Base-by-base conservation (phyloP, 805 yeast species). In the Barnettozyma botsteinii region DNA sequence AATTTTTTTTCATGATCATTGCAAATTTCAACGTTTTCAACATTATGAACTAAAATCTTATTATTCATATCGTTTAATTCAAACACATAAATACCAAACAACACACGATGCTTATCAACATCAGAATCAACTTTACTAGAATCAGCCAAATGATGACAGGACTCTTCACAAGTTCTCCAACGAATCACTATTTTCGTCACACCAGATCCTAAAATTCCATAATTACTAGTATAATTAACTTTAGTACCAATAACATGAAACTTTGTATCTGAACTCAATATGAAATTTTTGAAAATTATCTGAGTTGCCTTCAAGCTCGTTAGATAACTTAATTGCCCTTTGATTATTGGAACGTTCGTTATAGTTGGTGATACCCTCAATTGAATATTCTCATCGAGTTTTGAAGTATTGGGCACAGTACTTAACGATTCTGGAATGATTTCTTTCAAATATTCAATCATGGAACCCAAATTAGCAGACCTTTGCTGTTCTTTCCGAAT, bases 21-120 rank as follows among this genome's bases (percentile, higher is more conserved):
- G 15, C 74, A 61, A 32, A 80, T 65, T 43, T 79, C 80, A 45
- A 82, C 67, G 50, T 78, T 72, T 48, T 82, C 89, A 22, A 83
- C 69, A 3, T 84, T 78, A 54, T 81, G 85, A 7, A 77, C 84
- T 6, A 66, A 34, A 21, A 83, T 73, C 43, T 66, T 56, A 42
- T 73, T 69, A 55, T 79, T 78, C 19, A 62, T 61, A 17, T 67
- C 69, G 49, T 70, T 75, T 41, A 83, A 64, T 52, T 81, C 89
- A 54, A 81, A 81, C 7, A 81, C 67, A 52, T 82, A 82, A 1
- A 78, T 58, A 2, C 89, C 89, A 25, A 59, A 51, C 4, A 68
- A 19, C 6, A 45, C 41, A 19, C 43, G 33, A 17, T 33, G 34
- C 10, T 40, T 38, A 13, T 17, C 21, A 18, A 8, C 23, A 7